Conservation (phyloP, 768 basidiomycete genomes). For the Boletus rubropictus region DNA sequence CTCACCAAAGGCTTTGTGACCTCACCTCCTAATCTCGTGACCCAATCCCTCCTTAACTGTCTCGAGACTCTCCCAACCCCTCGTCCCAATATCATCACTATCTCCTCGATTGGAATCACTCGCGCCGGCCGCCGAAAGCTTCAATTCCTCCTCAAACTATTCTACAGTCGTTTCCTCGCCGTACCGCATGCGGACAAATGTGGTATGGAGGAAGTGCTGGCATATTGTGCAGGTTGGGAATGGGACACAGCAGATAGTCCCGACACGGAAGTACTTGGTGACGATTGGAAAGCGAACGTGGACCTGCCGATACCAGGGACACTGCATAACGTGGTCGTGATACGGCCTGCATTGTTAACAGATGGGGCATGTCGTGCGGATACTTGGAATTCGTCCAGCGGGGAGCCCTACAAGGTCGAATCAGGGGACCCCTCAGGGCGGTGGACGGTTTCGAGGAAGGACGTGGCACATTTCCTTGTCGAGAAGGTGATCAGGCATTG, state of each 20-base stretch:
- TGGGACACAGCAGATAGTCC: constrained; percentile 48
- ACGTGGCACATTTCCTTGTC: constrained; percentile 61
- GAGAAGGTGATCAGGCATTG: constrained; percentile 43
- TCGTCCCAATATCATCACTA: constrained; percentile 45
- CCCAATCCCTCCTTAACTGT: constrained; percentile 49
- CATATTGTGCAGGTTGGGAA: constrained; percentile 43
- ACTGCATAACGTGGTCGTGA: constrained; percentile 39
- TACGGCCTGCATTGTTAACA: constrained; percentile 55
- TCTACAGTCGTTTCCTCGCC: constrained; percentile 44
- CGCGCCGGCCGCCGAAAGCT: constrained; percentile 38
- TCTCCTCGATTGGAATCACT: constrained; percentile 51
- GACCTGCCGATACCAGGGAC: constrained; percentile 38
- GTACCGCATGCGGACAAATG: constrained; percentile 56
- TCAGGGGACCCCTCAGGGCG: constrained; percentile 36
- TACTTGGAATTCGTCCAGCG: not conserved
- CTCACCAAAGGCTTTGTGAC: constrained; percentile 45
- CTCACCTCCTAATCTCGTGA: constrained; percentile 52
- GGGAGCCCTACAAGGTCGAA: constrained; percentile 37
- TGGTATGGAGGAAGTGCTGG: constrained; percentile 47
- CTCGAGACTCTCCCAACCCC: constrained; percentile 48
- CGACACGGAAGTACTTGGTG: constrained; percentile 37
- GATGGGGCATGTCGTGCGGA: constrained; percentile 45
- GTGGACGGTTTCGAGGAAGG: constrained; percentile 55
- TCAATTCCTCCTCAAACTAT: constrained; percentile 42
- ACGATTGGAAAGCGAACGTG: constrained; percentile 37